Percentiles rank a stretch among this genome's conserved stretches.
These are phyloP conservation scores for Cornus controversa DNA, from an alignment of 148 eudicot genomes.

Conservation along the genomic window DNA sequence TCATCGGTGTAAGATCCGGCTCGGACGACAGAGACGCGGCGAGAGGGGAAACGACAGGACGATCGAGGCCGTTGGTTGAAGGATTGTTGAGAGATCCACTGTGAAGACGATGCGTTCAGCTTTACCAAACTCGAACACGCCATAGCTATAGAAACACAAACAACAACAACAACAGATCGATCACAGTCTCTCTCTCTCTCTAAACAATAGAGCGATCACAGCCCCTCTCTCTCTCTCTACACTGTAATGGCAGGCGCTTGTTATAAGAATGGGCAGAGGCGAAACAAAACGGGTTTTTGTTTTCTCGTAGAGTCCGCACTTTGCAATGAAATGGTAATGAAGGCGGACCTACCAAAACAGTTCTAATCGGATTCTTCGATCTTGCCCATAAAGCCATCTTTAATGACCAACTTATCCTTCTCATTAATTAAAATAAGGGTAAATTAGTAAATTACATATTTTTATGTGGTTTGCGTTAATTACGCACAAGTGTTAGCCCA, in stretches of 20 bases:
- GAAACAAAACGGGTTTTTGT: not conserved
- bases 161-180: not conserved
- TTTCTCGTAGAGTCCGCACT: not conserved
- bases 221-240: not conserved
- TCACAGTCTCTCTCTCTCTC: constrained; percentile 10
- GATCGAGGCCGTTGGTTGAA: constrained; percentile 44
- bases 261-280: not conserved
- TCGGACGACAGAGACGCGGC: constrained; percentile 56
- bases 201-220: constrained; percentile 1
- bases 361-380: not conserved
- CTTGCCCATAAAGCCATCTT: not conserved
- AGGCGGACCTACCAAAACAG: not conserved
- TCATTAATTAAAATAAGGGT: no score
- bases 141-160: constrained; percentile 21
- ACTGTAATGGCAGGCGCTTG: not conserved
- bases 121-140: constrained; percentile 55
- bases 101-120: constrained; percentile 56
- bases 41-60: constrained; percentile 22
- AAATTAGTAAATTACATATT: no score
- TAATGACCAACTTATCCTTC: not conserved
- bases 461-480: no score
- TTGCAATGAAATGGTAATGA: not conserved
- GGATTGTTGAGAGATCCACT: constrained; percentile 53
- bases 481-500: no score
- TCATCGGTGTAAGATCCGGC: constrained; percentile 74